Percentiles rank a stretch among this genome's conserved stretches.
These are phyloP conservation scores for Curvularia hawaiiensis DNA, from an alignment of 2,329 filamentous ascomycete genomes.

Conservation along the genomic window DNA sequence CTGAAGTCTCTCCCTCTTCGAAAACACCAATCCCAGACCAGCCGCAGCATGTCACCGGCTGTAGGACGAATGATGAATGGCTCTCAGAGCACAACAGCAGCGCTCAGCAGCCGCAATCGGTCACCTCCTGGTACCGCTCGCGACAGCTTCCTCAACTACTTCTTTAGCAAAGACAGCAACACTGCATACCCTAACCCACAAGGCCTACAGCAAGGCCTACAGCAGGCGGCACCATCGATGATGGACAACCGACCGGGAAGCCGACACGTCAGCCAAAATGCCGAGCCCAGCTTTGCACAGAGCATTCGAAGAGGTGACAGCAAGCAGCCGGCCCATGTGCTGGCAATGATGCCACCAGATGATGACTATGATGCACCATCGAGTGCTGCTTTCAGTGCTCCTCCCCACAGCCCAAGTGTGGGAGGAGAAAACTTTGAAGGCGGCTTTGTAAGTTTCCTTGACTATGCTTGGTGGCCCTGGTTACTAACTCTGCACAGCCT, in stretches of 20 bases:
- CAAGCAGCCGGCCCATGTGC: slow-evolving; percentile 55
- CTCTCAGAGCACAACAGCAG: slow-evolving; percentile 59
- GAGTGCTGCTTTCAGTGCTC: slow-evolving; percentile 33
- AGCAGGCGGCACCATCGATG: slow-evolving; percentile 49
- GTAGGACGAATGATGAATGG: slow-evolving; percentile 70
- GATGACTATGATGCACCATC: slow-evolving; percentile 50
- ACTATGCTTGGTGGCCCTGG: not conserved
- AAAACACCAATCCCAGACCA: slow-evolving; percentile 64
- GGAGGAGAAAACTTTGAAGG: slow-evolving; percentile 48
- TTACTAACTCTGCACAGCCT: slow-evolving; percentile 39
- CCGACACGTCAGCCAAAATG: slow-evolving; percentile 77
- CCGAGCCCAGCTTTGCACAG: slow-evolving; percentile 81
- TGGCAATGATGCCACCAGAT: slow-evolving; percentile 49
- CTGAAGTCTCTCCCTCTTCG: slow-evolving; percentile 64
- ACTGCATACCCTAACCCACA: slow-evolving; percentile 48
- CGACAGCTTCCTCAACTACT: slow-evolving; percentile 97
- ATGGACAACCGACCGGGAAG: slow-evolving; percentile 49
- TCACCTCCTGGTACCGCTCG: slow-evolving; percentile 68
- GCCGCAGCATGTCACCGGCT: slow-evolving; percentile 82
- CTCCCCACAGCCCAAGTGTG: slow-evolving; percentile 14
- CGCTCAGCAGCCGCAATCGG: slow-evolving; percentile 66
- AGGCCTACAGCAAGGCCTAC: slow-evolving; percentile 30
- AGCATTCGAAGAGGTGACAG: slow-evolving; percentile 75
- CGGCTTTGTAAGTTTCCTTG: slow-evolving; percentile 62
- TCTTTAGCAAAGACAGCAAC: slow-evolving; percentile 92